These are phyloP conservation scores for Salix purpurea DNA, from an alignment of 345 rosid genomes.

Conservation along the genomic window DNA sequence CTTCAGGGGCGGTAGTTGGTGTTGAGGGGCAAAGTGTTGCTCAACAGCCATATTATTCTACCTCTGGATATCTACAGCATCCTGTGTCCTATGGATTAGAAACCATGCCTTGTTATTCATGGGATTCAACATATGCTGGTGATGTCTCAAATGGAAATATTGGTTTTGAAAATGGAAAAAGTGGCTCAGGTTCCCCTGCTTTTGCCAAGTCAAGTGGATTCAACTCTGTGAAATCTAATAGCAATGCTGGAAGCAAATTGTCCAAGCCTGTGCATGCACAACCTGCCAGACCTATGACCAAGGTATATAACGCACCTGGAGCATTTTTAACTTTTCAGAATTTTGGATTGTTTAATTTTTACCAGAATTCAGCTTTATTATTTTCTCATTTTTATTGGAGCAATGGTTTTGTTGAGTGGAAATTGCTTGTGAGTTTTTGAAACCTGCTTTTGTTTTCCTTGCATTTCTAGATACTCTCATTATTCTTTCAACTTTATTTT, in stretches of 20 bases:
- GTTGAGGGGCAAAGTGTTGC: slow-evolving; percentile 38
- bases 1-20: slow-evolving; percentile 34
- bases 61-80: slow-evolving; percentile 34
- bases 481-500: not conserved
- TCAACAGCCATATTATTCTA: slow-evolving; percentile 40
- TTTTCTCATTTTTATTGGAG: not conserved
- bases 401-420: not conserved
- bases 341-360: no score
- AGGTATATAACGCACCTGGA: slow-evolving; percentile 32
- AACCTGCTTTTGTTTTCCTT: no score
- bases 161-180: slow-evolving; percentile 32
- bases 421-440: not conserved
- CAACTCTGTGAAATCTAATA: slow-evolving; percentile 31
- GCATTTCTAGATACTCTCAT: not conserved
- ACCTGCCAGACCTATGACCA: slow-evolving; percentile 33
- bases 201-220: slow-evolving; percentile 21
- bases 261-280: slow-evolving; percentile 28
- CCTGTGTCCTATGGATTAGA: slow-evolving; percentile 49
- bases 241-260: slow-evolving; percentile 26
- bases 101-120: slow-evolving; percentile 41
- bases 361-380: not conserved
- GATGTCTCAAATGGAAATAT: slow-evolving; percentile 37
- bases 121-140: slow-evolving; percentile 42
- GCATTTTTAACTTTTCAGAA: not conserved
- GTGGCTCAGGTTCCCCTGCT: slow-evolving; percentile 27